phyloP scores from a whole-genome alignment of 768 basidiomycete species.

The Plicaturopsis crispa region DNA sequence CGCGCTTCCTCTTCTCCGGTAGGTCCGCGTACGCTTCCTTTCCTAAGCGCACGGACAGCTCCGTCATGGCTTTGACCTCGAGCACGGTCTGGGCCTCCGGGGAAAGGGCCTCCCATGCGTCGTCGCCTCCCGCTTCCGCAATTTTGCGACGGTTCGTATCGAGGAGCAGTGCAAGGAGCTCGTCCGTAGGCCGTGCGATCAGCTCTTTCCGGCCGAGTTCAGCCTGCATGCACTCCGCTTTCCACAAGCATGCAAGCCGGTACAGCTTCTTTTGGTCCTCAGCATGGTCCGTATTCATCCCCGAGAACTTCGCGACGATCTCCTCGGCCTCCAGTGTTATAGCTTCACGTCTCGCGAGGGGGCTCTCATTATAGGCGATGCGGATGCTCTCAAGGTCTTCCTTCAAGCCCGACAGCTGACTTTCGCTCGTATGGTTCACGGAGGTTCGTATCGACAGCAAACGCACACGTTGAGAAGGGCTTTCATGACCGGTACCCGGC shows the following conservation, averaged over 20 bases:
- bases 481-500: conserved; percentile 8
- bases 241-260: conserved; percentile 4
- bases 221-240: neutral
- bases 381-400: conserved; percentile 7
- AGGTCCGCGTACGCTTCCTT: conserved; percentile 10
- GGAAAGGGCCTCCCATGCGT: conserved; percentile 1
- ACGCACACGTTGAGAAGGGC: conserved; percentile 9
- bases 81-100: neutral
- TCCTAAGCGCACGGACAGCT: conserved; percentile 6
- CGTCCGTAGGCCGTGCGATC: neutral
- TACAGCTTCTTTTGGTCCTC: conserved; percentile 20
- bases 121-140: conserved; percentile 1
- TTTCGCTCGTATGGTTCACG: conserved; percentile 18
- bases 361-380: conserved; percentile 13
- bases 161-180: neutral
- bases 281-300: conserved; percentile 19
- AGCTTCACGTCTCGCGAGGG: conserved; percentile 7
- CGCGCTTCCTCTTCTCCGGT: conserved; percentile 6
- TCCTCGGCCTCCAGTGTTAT: conserved; percentile 8
- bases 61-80: neutral
- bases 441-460: conserved; percentile 12
- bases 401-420: conserved; percentile 15
- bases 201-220: neutral
- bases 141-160: neutral
- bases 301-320: conserved; percentile 12